A percentile compares a stretch with the other conserved stretches of the same genome.
These are phyloP conservation scores for Colletotrichum endophyticum DNA, from an alignment of 2,329 filamentous ascomycete genomes.

Conservation along the genomic window DNA sequence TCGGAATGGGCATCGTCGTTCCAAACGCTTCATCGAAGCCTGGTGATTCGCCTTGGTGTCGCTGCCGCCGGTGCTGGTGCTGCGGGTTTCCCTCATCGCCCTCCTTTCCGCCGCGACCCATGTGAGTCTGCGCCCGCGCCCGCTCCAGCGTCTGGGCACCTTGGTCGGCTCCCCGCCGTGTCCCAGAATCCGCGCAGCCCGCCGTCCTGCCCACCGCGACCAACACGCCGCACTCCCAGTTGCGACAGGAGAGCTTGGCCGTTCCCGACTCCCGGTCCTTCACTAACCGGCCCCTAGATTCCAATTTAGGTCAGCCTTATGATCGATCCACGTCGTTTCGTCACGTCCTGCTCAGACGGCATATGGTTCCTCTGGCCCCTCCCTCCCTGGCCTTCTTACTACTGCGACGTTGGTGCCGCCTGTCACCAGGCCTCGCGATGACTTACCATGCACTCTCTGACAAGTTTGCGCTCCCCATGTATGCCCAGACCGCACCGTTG, in stretches of 20 bases:
- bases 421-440: slow-evolving; percentile 18
- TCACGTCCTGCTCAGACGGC: not conserved
- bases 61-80: slow-evolving; percentile 6
- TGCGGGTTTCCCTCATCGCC: not conserved
- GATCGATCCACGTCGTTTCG: slow-evolving; percentile 8
- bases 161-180: slow-evolving; percentile 17
- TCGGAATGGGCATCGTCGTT: slow-evolving; percentile 63
- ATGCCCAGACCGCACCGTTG: slow-evolving; percentile 68
- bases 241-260: slow-evolving; percentile 81
- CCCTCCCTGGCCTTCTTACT: not conserved
- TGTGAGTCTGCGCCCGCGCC: slow-evolving; percentile 13
- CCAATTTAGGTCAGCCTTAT: slow-evolving; percentile 17
- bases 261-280: slow-evolving; percentile 70
- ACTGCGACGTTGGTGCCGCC: not conserved
- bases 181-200: slow-evolving; percentile 10
- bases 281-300: slow-evolving; percentile 74
- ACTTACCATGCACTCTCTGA: slow-evolving; percentile 91
- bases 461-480: slow-evolving; percentile 89
- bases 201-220: slow-evolving; percentile 56
- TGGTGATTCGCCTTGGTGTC: not conserved
- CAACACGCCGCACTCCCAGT: slow-evolving; percentile 95
- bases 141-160: slow-evolving; percentile 6
- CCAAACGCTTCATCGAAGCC: slow-evolving; percentile 6
- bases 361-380: not conserved
- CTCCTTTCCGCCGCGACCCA: slow-evolving; percentile 21